phyloP scores from a whole-genome alignment of 805 yeast genomes.

The Lipomyces japonicus region DNA sequence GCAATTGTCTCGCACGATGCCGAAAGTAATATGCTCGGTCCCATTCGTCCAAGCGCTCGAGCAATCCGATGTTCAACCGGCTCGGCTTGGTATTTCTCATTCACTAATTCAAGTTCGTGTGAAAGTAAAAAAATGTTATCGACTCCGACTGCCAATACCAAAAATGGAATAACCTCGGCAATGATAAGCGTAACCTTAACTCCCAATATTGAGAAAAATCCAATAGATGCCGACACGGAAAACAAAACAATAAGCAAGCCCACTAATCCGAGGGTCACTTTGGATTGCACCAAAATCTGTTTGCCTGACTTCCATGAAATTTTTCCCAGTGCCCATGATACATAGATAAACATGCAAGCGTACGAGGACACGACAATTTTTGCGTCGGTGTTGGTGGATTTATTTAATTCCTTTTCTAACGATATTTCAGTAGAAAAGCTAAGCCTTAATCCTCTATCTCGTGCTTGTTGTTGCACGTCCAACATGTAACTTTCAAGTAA shows the following conservation, averaged over 20 bases:
- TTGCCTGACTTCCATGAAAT: slow-evolving; percentile 23
- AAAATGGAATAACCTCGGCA: slow-evolving; percentile 94
- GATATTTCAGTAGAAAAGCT: slow-evolving; percentile 82
- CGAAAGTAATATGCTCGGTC: slow-evolving; percentile 81
- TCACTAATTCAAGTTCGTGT: slow-evolving; percentile 65
- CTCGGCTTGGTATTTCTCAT: slow-evolving; percentile 46
- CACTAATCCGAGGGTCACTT: slow-evolving; percentile 73
- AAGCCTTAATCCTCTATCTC: slow-evolving; percentile 52
- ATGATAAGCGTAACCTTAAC: slow-evolving; percentile 84
- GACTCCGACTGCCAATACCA: slow-evolving; percentile 91
- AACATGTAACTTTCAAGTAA: slow-evolving; percentile 55
- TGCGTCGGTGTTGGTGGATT: slow-evolving; percentile 75
- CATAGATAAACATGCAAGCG: slow-evolving; percentile 80
- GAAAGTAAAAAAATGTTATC: slow-evolving; percentile 87
- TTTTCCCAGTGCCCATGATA: slow-evolving; percentile 62
- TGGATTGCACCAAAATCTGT: slow-evolving; percentile 43
- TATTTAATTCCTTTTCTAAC: slow-evolving; percentile 75
- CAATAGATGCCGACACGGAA: slow-evolving; percentile 80
- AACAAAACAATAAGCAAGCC: slow-evolving; percentile 79
- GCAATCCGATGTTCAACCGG: slow-evolving; percentile 58
- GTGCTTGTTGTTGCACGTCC: slow-evolving; percentile 47
- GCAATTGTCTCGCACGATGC: slow-evolving; percentile 75
- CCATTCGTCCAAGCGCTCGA: slow-evolving; percentile 64
- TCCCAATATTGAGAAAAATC: slow-evolving; percentile 70
- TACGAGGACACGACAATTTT: slow-evolving; percentile 70